Base-by-base conservation (phyloP, 2,329 filamentous ascomycete genomes). In the Rasamsonia emersonii region DNA sequence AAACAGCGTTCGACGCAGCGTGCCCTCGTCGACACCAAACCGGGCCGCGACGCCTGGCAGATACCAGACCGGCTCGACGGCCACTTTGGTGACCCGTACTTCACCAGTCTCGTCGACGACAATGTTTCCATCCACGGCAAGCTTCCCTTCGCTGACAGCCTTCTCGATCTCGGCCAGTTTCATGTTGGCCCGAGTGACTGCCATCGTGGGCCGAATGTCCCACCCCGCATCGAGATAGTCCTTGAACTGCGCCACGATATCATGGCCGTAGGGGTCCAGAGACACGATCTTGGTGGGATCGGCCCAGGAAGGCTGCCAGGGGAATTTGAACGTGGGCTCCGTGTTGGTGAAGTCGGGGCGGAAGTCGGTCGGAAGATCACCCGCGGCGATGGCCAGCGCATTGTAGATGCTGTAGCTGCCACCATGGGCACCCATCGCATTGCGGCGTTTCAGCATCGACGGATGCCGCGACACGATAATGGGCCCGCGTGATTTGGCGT, bases 401-500 rank as follows among this genome's bases (percentile, higher is more conserved):
- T 93, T 86, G 65, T 96, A 96, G 43, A 95, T 89, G 40, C 85
- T 86, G 58, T 98, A 96, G 4, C 86, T 95, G 36, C 91, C 89
- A 42, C 91, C 89, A 45, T 83, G 79, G 37, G 76, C 79, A 48
- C 75, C 76, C 51, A 80, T 75, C 27, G 75, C 73, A 67, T 53
- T 61, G 30, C 50, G 43, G 29, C 52, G 51, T 43, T 59, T 53
- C n/a, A 54, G 24, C 21, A 48, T 32, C 15, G 50, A 49, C 6
- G 45, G 46, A 20, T 49, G 55, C 14, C 49, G 45, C 9, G 44
- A 91, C 25, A 94, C 89, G 31, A 94, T 80, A 30, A 96, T 83
- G 4, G 89, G 89, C 2, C 89, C 91, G 59, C 89, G 76, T 48
- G 77, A 68, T 36, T 70, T 59, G 23, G 84, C 77, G 54, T 93